Base-by-base conservation (phyloP, 306 rosid genomes). In the Rubus parviflorus region DNA sequence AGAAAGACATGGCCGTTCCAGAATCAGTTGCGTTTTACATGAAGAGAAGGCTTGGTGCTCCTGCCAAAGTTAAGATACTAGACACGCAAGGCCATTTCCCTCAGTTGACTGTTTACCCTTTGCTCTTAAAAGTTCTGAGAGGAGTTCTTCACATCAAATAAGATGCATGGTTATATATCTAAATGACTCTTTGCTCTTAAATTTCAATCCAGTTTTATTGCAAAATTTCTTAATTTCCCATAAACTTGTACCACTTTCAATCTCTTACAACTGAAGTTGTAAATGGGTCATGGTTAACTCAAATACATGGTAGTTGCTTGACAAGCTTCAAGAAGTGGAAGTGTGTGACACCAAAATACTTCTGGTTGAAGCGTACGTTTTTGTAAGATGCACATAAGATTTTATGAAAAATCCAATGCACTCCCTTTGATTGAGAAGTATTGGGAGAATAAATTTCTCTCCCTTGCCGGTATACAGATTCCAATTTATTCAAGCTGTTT, bases 1-100 rank as follows among this genome's bases (percentile, higher is more conserved):
- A 25, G 73, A 70, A 80, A 12, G 88, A 87, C 70, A 4, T 2
- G 1, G 5, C 82, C 51, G 85, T 79, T 52, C 88, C 90, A 7
- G 49, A 74, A 74, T 60, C 63, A 1, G 81, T 89, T 72, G 75
- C 83, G 5, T 80, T 49, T 49, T 87, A 82, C 91, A 76, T 87
- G 23, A 80, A 85, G 58, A 73, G 30, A 63, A 82, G 77, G 37
- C 60, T 89, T 6, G 64, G 84, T 8, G 47, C 77, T 46, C 62
- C 3, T 20, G 77, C 88, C 30, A 41, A 63, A 35, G 79, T 85
- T 10, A 70, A 68, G 49, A 89, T 83, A 76, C 72, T 89, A 22
- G 45, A 82, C 42, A 79, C 87, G 2, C 14, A 76, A 66, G 91
- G 91, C 38, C 91, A 87, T 77, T 78, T 81, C 16, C 90, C 88